A percentile compares a stretch with the other conserved stretches of the same genome.
These are phyloP conservation scores for Fraxinus dipetala DNA, from an alignment of 305 asterid species.

Conservation along the genomic window DNA sequence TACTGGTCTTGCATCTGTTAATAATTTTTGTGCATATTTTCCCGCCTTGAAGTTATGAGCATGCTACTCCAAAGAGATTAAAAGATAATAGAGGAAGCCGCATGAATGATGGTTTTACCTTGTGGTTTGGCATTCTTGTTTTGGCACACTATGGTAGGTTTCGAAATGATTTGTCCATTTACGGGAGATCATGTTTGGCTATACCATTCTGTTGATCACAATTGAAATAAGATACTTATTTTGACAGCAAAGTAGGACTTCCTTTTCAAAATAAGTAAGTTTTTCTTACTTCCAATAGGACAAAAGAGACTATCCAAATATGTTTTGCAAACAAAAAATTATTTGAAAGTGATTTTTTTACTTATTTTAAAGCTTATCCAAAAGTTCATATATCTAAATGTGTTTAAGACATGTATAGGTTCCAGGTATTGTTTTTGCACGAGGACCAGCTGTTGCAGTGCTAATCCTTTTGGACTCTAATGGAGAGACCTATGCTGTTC, in stretches of 20 bases:
- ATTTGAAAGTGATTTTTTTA: neutral
- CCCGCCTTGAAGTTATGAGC: neutral
- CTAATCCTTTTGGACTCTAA: constrained; percentile 78
- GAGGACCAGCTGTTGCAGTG: constrained; percentile 95
- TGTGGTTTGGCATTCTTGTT: constrained; percentile 2
- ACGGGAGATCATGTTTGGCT: neutral
- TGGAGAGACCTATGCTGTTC: constrained; percentile 82
- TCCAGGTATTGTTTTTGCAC: constrained; percentile 89
- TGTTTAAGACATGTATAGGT: constrained; percentile 41
- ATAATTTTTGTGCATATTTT: neutral
- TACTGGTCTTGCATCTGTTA: neutral
- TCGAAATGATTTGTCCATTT: constrained; percentile 8
- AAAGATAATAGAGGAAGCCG: neutral
- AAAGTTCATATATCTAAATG: constrained; percentile 15
- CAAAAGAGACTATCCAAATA: neutral
- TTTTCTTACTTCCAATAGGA: neutral
- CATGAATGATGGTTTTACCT: neutral
- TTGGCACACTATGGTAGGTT: neutral
- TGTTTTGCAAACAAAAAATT: neutral
- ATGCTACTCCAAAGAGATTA: neutral
- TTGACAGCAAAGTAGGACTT: neutral
- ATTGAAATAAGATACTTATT: neutral
- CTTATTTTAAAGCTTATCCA: neutral
- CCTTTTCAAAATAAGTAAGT: neutral
- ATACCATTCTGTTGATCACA: neutral